Evolutionary conservation across 441 rosid genomes (phyloP).

Genomic region (Francoa sonchifolia): DNA sequence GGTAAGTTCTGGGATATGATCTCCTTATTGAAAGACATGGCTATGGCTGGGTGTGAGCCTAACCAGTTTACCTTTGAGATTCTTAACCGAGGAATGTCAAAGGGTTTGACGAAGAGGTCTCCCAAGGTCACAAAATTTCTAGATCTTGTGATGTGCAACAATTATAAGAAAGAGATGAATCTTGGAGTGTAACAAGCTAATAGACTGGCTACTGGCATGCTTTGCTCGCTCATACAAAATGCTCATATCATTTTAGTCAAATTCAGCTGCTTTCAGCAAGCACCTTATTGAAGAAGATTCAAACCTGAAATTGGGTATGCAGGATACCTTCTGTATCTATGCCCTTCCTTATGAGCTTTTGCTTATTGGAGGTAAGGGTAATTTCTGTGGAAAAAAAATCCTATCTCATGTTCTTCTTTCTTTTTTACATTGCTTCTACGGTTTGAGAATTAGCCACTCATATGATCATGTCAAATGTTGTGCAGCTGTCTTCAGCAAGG

Average conservation of each 20-base stretch:
- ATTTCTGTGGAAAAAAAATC: too few species aligned
- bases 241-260: not conserved
- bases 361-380: not conserved
- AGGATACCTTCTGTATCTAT: not conserved
- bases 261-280: not conserved
- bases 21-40: slow-evolving; percentile 12
- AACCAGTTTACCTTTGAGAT: slow-evolving; percentile 11
- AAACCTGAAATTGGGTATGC: not conserved
- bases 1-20: slow-evolving; percentile 12
- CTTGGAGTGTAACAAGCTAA: slow-evolving; percentile 5
- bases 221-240: not conserved
- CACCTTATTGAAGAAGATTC: not conserved
- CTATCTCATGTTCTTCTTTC: too few species aligned
- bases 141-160: slow-evolving; percentile 1
- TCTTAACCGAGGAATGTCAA: slow-evolving; percentile 11
- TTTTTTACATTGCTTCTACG: too few species aligned
- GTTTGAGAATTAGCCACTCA: too few species aligned
- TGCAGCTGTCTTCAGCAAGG: too few species aligned
- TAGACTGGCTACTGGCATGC: not conserved
- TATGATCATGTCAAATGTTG: too few species aligned
- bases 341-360: not conserved
- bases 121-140: slow-evolving; percentile 14
- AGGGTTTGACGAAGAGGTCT: slow-evolving; percentile 14
- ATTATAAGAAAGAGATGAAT: not conserved
- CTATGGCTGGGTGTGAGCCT: slow-evolving; percentile 14